phyloP scores from a whole-genome alignment of 257 asterid species.

The Ligustrum vulgare region DNA sequence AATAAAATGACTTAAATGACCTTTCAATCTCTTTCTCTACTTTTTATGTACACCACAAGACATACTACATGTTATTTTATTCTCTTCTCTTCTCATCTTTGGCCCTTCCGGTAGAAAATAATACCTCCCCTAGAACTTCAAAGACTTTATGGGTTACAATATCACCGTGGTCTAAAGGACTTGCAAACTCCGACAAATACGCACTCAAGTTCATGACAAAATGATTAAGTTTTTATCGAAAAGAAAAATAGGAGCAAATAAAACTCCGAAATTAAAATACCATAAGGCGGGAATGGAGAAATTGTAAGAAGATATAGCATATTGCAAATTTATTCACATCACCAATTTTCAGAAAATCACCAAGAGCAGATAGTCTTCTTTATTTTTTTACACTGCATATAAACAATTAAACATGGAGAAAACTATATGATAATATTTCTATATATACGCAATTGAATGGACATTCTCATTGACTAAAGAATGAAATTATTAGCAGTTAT shows the following conservation, averaged over 20 bases:
- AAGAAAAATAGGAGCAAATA: neutral
- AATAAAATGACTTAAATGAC: no score
- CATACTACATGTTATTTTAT: no score
- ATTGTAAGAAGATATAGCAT: conserved; percentile 12
- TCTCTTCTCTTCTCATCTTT: no score
- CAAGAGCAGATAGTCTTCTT: neutral
- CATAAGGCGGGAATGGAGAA: conserved; percentile 9
- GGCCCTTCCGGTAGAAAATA: conserved; percentile 78
- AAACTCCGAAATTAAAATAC: neutral
- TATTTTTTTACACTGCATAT: neutral
- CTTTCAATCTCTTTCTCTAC: no score
- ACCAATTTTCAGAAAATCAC: neutral
- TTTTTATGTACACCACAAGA: no score
- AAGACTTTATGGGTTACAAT: conserved; percentile 92
- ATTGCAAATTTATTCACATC: neutral
- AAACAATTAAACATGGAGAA: neutral
- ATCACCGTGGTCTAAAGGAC: conserved; percentile 79
- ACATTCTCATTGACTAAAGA: neutral
- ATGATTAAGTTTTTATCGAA: neutral
- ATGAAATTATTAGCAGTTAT: neutral
- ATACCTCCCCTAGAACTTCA: conserved; percentile 93
- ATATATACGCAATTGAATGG: neutral
- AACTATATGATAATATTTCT: neutral
- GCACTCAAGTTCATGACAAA: neutral
- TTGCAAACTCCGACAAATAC: conserved; percentile 60